Evolutionary conservation across 169 alveolate genomes (phyloP).

Genomic region (Eimeria tenella): DNA sequence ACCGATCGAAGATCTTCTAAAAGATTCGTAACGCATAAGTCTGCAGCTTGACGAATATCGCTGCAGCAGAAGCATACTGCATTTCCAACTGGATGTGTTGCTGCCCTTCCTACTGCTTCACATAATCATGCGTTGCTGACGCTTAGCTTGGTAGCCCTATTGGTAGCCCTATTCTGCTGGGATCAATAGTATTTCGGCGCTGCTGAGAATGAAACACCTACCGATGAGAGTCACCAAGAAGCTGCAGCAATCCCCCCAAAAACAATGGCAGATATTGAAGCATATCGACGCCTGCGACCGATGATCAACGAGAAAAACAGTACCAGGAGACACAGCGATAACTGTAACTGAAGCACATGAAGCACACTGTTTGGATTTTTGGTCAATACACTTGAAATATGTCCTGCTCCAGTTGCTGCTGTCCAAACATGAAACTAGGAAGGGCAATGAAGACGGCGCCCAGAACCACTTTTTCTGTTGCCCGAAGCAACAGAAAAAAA

Average conservation of each 20-base stretch:
- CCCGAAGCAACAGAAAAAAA: not conserved
- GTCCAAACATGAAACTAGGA: not conserved
- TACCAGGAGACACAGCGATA: constrained; percentile 19
- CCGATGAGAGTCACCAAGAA: constrained; percentile 78
- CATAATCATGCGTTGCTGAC: not conserved
- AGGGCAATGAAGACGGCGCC: not conserved
- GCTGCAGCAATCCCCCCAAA: constrained; percentile 77
- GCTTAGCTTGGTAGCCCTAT: not conserved
- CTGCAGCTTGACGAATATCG: constrained; percentile 82
- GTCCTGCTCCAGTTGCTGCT: not conserved
- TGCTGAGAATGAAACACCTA: not conserved
- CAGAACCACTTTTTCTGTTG: too few species aligned
- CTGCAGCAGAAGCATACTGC: constrained; percentile 45
- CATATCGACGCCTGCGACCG: constrained; percentile 56
- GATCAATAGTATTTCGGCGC: not conserved
- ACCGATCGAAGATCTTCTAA: constrained; percentile 67
- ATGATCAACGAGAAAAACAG: not conserved
- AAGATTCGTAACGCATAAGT: constrained; percentile 70
- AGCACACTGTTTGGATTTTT: too few species aligned
- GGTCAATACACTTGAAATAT: too few species aligned
- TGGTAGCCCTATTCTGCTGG: not conserved
- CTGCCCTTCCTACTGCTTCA: not conserved
- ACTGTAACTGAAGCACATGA: not conserved
- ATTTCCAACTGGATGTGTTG: not conserved
- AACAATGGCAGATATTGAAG: constrained; percentile 78